Evolutionary conservation across 805 yeast genomes (phyloP).

Genomic region (Cyberlindnera amylophila): DNA sequence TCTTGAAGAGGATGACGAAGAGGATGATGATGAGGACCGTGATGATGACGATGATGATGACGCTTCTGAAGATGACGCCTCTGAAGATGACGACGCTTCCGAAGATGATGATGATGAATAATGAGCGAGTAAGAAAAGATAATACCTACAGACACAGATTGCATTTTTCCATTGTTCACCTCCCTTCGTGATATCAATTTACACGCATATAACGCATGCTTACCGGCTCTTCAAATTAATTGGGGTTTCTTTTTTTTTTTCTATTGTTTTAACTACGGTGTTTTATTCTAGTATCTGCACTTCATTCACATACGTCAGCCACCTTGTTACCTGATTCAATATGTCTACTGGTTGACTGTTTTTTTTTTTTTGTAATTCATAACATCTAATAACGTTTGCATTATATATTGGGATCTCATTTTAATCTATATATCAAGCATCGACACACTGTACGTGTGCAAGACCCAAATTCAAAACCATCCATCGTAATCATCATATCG

Average conservation of each 20-base stretch:
- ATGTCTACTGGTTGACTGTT: too few species aligned
- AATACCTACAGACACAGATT: not conserved
- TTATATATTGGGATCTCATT: not conserved
- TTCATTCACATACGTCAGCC: too few species aligned
- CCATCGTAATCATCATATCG: conserved; percentile 26
- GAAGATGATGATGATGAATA: conserved; percentile 1
- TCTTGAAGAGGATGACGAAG: conserved; percentile 43
- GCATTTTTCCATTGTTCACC: too few species aligned
- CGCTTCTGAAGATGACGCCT: conserved; percentile 39
- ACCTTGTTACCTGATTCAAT: too few species aligned
- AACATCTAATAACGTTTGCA: not conserved
- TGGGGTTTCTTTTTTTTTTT: too few species aligned
- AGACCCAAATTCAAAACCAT: conserved; percentile 20
- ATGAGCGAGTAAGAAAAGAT: not conserved
- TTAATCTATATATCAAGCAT: not conserved
- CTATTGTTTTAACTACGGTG: too few species aligned
- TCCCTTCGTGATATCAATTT: too few species aligned
- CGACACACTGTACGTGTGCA: too few species aligned
- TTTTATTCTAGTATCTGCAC: too few species aligned
- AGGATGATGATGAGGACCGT: conserved; percentile 39
- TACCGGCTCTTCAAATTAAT: too few species aligned
- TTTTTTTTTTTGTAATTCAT: not conserved
- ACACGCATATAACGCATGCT: too few species aligned
- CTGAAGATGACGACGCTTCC: conserved; percentile 34
- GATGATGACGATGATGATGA: conserved; percentile 37